Base-by-base conservation (phyloP, 768 basidiomycete genomes). In the Termitomyces sp. region DNA sequence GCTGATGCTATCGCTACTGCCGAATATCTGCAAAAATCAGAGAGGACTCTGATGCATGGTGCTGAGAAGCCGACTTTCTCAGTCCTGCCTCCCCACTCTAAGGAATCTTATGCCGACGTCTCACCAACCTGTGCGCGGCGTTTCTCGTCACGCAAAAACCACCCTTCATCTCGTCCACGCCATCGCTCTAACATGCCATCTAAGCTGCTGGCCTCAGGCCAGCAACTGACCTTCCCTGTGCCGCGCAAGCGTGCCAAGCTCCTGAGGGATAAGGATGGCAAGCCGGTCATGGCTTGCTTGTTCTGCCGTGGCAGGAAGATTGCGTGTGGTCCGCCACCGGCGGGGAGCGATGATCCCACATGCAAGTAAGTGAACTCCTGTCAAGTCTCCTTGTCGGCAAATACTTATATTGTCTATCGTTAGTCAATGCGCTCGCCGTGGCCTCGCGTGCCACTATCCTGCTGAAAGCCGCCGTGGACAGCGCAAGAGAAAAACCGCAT, bases 291-390 rank as follows among this genome's bases (percentile, higher is more conserved):
- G 34, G 82, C 82, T 0, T 83, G 81, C 60, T 68, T 80, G 3
- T 83, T 83, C 65, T 83, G 81, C 48, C 73, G 81, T 12, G 78
- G 79, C 4, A 72, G 82, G 12, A 83, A 84, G 70, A 83, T 83
- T 47, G 82, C 82, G 10, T 83, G 82, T 42, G 81, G 82, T 0
- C 74, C 79, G 4, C 78, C 80, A 2, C 64, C 71, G 5, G 67
- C 71, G 0, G 75, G 72, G 3, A 76, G 73, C 54, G 72, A 72
- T 48, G 77, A 77, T 56, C 73, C 70, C 38, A 76, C 79, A 0
- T 83, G 82, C 82, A 81, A 82, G 82, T 83, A 64, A 76, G 82
- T 77, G 10, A 31, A 51, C 36, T n/a, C 20, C 56, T 57, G 17
- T 31, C 5, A 38, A 37, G 40, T 51, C 3, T 47, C 38, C 43